phyloP scores from a whole-genome alignment of 306 rosid genomes.

The Trifolium subterraneum region DNA sequence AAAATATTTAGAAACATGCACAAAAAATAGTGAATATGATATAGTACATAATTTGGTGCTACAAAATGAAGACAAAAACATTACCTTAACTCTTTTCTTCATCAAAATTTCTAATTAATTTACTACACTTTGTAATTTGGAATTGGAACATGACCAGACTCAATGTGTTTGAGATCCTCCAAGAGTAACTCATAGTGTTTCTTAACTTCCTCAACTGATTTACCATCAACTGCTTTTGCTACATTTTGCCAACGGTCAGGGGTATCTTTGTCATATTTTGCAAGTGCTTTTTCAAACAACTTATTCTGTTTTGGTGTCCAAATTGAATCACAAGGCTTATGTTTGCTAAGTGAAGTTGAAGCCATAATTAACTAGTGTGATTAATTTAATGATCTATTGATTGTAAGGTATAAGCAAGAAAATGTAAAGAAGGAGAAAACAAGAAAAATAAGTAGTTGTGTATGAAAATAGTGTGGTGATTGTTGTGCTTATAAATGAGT shows the following conservation, averaged over 20 bases:
- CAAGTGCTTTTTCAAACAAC: conserved; percentile 63
- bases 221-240: conserved; percentile 59
- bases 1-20: background rate
- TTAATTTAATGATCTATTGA: background rate
- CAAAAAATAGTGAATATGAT: background rate
- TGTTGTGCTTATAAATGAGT: conserved; percentile 41
- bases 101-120: conserved; percentile 3
- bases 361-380: conserved; percentile 46
- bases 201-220: conserved; percentile 55
- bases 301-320: conserved; percentile 67
- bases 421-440: background rate
- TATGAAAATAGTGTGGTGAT: conserved; percentile 21
- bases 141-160: conserved; percentile 60
- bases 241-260: conserved; percentile 63
- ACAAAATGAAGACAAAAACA: background rate
- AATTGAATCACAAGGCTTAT: conserved; percentile 39
- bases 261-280: conserved; percentile 58
- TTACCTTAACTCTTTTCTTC: background rate
- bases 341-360: conserved; percentile 51
- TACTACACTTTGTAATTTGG: conserved; percentile 46
- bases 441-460: conserved; percentile 25
- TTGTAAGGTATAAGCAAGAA: background rate
- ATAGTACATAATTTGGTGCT: background rate
- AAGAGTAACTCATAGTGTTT: conserved; percentile 58
- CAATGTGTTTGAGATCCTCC: conserved; percentile 60